A percentile compares a stretch with the other conserved stretches of the same genome.
phyloP scores from a whole-genome alignment of 2,329 filamentous ascomycete genomes.

The Apiospora pterosperma region DNA sequence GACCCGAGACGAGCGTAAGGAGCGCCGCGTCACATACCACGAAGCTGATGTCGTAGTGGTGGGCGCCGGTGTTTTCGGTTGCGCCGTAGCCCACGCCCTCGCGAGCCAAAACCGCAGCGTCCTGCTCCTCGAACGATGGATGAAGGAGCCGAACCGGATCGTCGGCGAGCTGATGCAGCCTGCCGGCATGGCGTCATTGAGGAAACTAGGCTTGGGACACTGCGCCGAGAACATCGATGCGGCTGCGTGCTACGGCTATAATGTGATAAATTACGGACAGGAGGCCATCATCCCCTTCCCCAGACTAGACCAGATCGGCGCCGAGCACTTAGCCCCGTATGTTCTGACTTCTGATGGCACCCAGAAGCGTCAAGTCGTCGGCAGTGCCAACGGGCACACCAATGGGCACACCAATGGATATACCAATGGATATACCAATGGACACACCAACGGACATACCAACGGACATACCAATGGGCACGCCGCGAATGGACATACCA shows the following conservation, averaged over 20 bases:
- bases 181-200: conserved; percentile 78
- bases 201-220: conserved; percentile 73
- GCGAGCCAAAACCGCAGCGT: conserved; percentile 89
- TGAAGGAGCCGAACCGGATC: conserved; percentile 93
- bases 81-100: conserved; percentile 78
- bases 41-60: conserved; percentile 85
- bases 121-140: conserved; percentile 79
- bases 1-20: conserved; percentile 36
- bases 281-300: conserved; percentile 79
- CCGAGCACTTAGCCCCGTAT: conserved; percentile 35
- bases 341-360: conserved; percentile 22
- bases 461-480: conserved; percentile 27
- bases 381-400: conserved; percentile 1
- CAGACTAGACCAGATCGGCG: conserved; percentile 35
- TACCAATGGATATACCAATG: conserved; percentile 10
- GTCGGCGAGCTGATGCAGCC: conserved; percentile 95
- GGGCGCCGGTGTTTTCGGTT: conserved; percentile 87
- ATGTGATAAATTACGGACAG: conserved; percentile 76
- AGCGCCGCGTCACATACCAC: conserved; percentile 52
- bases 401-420: conserved; percentile 8
- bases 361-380: not conserved
- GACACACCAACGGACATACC: conserved; percentile 14
- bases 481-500: conserved; percentile 7
- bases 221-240: conserved; percentile 90
- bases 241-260: conserved; percentile 78